Conservation (phyloP, 75 land plant species). For the Selaginella moellendorffii region DNA sequence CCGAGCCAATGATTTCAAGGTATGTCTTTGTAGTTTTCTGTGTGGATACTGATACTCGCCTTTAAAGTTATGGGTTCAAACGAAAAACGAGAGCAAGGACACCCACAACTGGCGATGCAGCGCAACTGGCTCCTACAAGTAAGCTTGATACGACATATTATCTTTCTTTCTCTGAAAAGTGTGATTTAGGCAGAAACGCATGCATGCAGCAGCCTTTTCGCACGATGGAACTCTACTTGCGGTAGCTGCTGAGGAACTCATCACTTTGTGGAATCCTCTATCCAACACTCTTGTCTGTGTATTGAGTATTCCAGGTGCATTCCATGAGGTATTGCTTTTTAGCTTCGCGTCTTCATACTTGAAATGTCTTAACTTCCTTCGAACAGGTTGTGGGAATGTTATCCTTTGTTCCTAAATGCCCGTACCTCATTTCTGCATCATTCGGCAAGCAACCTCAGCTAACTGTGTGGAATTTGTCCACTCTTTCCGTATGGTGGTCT, state of each 20-base stretch:
- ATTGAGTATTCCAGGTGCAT: background rate
- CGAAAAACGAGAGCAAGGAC: background rate
- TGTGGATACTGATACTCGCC: too few relatives aligned
- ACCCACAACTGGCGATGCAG: constrained; percentile 56
- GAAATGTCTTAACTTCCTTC: background rate
- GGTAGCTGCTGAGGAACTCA: constrained; percentile 61
- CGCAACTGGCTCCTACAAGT: constrained; percentile 84
- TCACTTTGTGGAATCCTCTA: constrained; percentile 82
- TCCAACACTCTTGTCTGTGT: constrained; percentile 20
- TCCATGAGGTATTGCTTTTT: background rate
- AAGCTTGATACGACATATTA: constrained; percentile 13
- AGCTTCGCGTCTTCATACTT: background rate
- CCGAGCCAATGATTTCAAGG: constrained; percentile 66
- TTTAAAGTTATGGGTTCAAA: constrained; percentile 22
- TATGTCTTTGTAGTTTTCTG: too few relatives aligned
- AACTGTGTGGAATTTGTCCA: constrained; percentile 62
- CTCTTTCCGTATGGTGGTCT: constrained; percentile 55
- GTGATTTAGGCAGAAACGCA: constrained; percentile 48
- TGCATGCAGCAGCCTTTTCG: constrained; percentile 75
- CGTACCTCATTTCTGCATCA: constrained; percentile 56
- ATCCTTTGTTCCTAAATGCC: constrained; percentile 50
- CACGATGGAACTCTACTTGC: constrained; percentile 81
- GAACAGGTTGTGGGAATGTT: constrained; percentile 12
- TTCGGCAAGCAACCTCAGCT: constrained; percentile 36
- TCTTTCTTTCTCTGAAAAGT: too few relatives aligned